Base-by-base conservation (phyloP, 1,284 basidiomycete genomes). In the Trichosporon sp. region DNA sequence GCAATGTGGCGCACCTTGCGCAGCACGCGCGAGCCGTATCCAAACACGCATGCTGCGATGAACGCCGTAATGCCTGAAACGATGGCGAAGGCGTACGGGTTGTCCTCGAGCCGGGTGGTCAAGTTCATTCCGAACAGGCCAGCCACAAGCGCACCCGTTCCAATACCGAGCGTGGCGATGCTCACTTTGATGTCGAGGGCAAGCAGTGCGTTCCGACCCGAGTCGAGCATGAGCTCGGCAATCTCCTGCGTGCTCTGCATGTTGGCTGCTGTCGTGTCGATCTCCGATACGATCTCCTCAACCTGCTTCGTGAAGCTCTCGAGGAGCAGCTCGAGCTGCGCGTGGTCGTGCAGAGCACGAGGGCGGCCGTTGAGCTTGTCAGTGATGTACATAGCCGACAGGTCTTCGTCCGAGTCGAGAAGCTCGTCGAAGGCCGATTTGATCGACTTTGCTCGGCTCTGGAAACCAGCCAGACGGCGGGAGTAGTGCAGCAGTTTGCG, bases 61-160 rank as follows among this genome's bases (percentile, higher is more conserved):
- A 71, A 56, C 27, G 72, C 70, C 2, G 81, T 75, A 2, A 71
- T 62, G 4, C 75, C 71, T 1, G 77, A 72, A 23, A 80, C 75
- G 56, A 73, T 57, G 54, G 74, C 70, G 69, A 82, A 83, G 4
- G 81, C 81, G 62, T 75, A 77, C 1, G 80, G 78, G 10, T 72
- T 66, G 6, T 70, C 62, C 64, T 83, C 82, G 27, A 79, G 69
- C 14, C 71, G 68, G 2, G 79, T 75, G 7, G 75, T 77, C 73
- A 93, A 90, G 79, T 96, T 97, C 95, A 97, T 97, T 25, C 95
- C 95, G 72, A 96, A 96, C 10, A 96, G 73, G 3, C 95, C 93
- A 44, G 93, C 92, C 19, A 95, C 82, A 23, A 97, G 83, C n/a
- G 95, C 92, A 0, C 94, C 94, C n/a, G 87, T 86, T 11, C 91